Evolutionary conservation across 306 rosid genomes (phyloP).

Genomic region (Castanea mollissima): DNA sequence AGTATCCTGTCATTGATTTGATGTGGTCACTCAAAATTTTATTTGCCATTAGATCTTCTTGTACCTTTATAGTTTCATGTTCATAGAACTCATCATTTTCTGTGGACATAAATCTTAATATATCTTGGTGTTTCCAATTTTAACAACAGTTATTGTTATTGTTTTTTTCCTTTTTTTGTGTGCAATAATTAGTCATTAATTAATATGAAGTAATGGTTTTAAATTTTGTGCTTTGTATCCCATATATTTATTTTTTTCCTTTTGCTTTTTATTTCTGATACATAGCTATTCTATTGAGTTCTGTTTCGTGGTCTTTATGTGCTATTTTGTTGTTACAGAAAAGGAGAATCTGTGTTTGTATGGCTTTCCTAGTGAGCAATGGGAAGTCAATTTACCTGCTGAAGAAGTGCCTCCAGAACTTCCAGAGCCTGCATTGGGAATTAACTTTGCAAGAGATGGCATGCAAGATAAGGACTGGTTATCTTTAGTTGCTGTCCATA

Average conservation of each 20-base stretch:
- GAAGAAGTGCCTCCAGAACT: constrained; percentile 97
- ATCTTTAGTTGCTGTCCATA: constrained; percentile 86
- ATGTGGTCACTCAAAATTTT: not conserved
- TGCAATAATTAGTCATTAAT: not conserved
- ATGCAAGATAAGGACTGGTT: constrained; percentile 93
- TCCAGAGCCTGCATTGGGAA: constrained; percentile 94
- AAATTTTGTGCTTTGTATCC: not conserved
- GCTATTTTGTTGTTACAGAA: constrained; percentile 49
- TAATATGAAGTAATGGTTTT: not conserved
- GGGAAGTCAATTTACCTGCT: constrained; percentile 98
- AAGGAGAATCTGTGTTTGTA: constrained; percentile 92
- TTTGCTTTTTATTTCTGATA: constrained; percentile 6
- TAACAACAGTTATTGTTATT: not conserved
- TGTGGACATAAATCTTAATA: not conserved
- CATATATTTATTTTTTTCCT: not conserved
- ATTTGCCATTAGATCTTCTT: not conserved
- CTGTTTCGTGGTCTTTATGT: constrained; percentile 20
- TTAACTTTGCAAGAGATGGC: constrained; percentile 95
- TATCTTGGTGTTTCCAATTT: not conserved
- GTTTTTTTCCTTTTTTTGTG: not conserved
- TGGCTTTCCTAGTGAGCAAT: constrained; percentile 82
- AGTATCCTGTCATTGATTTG: not conserved
- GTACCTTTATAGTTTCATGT: not conserved
- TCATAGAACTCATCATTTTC: not conserved
- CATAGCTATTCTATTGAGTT: constrained; percentile 1